Base-by-base conservation (phyloP, 345 rosid genomes). In the Clarkia xantiana region DNA sequence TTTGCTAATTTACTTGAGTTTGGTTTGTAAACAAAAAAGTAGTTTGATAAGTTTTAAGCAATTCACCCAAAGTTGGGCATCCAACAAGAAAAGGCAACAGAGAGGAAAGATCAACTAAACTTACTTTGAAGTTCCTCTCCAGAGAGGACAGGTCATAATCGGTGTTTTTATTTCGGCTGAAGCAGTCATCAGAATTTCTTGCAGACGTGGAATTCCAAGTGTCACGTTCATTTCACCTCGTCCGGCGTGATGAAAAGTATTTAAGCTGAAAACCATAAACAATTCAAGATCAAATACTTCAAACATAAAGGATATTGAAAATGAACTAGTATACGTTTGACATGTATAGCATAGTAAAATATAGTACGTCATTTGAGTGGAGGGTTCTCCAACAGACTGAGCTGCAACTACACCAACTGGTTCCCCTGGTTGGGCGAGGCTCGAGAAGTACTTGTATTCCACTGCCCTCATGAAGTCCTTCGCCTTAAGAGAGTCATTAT, bases 211-310 rank as follows among this genome's bases (percentile, higher is more conserved):
- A 43, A 86, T 84, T 47, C 98, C 96, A 47, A 91, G 93, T 18
- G 96, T 86, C 54, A 91, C 98, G 69, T 91, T 86, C 96, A 84
- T 84, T 74, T 86, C 98, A 69, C 98, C 98, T 61, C 98, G 74
- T 41, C 98, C 98, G 59, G 98, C 98, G 63, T 86, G 94, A 81
- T 91, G 98, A 76, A 91, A 91, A 58, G 98, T 91, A 61, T 91
- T 86, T 68, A 91, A 59, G 70, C 98, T 91, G 80, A 48, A 51
- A 63, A 53, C 46, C 18, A 49, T 50, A 45, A 18, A 25, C 18
- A 34, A 57, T 58, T 18, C 34, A 15, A 22, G 9, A 11, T 7
- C 4, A 14, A 14, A 4, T n/a, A 17, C 11, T 38, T 4, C 8
- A 12, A 14, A 17, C 10, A 19, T 11, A 16, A 60, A 45, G 25